A percentile compares a stretch with the other conserved stretches of the same genome.
Evolutionary conservation across 202 grass and related monocot species (phyloP).

Genomic region (Dendrocalamus latiflorus): DNA sequence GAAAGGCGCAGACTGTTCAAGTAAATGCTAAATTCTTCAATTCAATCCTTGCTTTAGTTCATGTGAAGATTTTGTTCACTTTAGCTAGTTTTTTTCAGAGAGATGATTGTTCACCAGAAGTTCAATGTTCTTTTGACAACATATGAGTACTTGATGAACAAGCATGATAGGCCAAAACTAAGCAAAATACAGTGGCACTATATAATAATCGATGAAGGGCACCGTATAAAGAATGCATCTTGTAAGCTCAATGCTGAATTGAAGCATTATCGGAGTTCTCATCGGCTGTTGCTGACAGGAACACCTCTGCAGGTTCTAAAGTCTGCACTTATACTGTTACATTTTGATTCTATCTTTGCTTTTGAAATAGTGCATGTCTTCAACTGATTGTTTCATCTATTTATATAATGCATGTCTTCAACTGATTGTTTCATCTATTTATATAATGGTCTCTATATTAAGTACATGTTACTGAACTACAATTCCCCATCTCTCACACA

Average conservation of each 20-base stretch:
- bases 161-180: conserved; percentile 96
- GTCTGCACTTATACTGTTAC: conserved; percentile 13
- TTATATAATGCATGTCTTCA: background rate
- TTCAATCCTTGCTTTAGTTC: background rate
- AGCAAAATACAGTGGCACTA: conserved; percentile 99
- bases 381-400: background rate
- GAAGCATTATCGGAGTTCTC: conserved; percentile 91
- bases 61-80: conserved; percentile 33
- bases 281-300: conserved; percentile 90
- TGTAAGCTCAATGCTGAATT: conserved; percentile 99
- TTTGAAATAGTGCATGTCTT: background rate
- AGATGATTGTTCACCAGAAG: conserved; percentile 97
- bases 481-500: background rate
- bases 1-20: conserved; percentile 97
- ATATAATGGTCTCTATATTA: background rate
- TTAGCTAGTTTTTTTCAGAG: conserved; percentile 53
- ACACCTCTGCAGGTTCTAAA: conserved; percentile 84
- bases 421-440: background rate
- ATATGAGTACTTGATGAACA: conserved; percentile 99
- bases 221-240: conserved; percentile 98
- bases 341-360: conserved; percentile 17
- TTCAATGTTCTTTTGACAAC: conserved; percentile 99
- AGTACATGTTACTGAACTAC: background rate
- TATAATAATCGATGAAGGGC: conserved; percentile 99
- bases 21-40: conserved; percentile 44